phyloP scores from a whole-genome alignment of 306 rosid genomes.

The Begonia loranthoides region DNA sequence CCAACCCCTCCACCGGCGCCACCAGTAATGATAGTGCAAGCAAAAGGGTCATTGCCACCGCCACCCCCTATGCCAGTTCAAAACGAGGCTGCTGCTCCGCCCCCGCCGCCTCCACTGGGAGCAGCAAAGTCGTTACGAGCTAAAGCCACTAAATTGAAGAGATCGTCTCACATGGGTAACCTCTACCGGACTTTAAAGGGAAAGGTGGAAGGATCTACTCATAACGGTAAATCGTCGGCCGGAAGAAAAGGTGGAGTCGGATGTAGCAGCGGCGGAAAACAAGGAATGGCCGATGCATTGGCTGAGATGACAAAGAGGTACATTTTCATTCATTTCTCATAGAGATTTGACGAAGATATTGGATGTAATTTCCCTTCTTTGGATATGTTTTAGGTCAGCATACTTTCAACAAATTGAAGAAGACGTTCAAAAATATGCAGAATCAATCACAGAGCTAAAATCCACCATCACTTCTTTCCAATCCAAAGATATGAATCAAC shows the following conservation, averaged over 20 bases:
- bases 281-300: conserved; percentile 88
- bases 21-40: not conserved
- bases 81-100: conserved; percentile 25
- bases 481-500: not conserved
- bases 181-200: conserved; percentile 52
- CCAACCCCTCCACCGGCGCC: conserved; percentile 15
- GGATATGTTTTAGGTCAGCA: conserved; percentile 22
- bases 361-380: not conserved
- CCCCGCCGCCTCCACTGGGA: conserved; percentile 58
- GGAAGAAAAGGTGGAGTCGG: conserved; percentile 25
- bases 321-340: too few species aligned
- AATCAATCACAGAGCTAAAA: not conserved
- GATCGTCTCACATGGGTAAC: conserved; percentile 57
- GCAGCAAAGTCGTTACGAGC: conserved; percentile 28
- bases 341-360: too few species aligned
- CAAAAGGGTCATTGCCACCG: too few species aligned
- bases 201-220: conserved; percentile 59
- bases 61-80: too few species aligned
- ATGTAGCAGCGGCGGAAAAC: conserved; percentile 37
- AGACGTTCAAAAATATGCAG: not conserved
- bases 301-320: conserved; percentile 85
- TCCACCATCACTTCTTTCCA: not conserved
- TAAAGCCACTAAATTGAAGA: conserved; percentile 55
- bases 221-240: conserved; percentile 23
- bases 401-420: not conserved